These are phyloP conservation scores for Cutaneotrichosporon sp. DNA, from an alignment of 1,284 basidiomycete species.

Conservation along the genomic window DNA sequence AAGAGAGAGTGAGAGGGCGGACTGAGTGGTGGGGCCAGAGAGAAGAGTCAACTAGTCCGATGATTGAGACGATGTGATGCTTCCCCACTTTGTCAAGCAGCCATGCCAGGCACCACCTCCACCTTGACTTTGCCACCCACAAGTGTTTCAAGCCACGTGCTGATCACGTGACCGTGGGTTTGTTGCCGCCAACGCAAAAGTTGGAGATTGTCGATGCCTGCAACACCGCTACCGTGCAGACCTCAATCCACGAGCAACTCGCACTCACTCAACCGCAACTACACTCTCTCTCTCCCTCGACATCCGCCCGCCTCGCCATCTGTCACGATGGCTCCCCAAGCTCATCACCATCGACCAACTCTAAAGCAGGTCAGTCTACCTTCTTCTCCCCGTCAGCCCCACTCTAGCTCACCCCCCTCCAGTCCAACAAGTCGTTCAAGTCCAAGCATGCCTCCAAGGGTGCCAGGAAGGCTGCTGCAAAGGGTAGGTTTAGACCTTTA, in stretches of 20 bases:
- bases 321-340: conserved; percentile 28
- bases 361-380: conserved; percentile 70
- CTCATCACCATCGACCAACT: conserved; percentile 71
- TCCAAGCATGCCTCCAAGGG: conserved; percentile 82
- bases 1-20: no score
- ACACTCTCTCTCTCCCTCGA: neutral
- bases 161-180: neutral
- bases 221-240: no score
- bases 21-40: no score
- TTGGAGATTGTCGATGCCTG: neutral
- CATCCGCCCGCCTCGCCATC: neutral
- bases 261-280: no score
- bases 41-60: no score
- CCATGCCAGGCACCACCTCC: no score
- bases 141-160: neutral
- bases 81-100: no score
- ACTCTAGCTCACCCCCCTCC: neutral
- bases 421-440: conserved; percentile 89
- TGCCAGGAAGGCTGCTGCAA: conserved; percentile 74
- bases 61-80: no score
- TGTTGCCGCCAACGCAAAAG: conserved; percentile 1
- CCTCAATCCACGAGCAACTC: neutral
- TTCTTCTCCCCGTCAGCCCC: neutral
- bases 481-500: conserved; percentile 60
- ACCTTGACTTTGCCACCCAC: no score